These are phyloP conservation scores for Pythium utonaiense DNA, from an alignment of 352 stramenopile species.

Conservation along the genomic window DNA sequence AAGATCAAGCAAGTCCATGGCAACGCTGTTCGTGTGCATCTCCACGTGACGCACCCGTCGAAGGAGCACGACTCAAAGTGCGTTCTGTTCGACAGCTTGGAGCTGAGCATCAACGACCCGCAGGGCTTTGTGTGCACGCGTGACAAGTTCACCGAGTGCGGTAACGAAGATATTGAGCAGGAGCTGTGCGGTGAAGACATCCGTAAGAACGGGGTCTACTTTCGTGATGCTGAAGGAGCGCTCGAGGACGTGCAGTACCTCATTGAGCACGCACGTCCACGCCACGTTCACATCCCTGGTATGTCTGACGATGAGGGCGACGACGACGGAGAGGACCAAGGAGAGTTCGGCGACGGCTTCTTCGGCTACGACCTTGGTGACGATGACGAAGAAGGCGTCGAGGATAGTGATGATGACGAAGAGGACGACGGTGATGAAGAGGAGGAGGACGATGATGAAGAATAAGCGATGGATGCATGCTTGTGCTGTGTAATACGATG, in stretches of 20 bases:
- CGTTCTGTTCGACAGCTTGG: slow-evolving; percentile 19
- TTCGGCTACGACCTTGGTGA: not conserved
- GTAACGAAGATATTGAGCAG: slow-evolving; percentile 17
- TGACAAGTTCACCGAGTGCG: slow-evolving; percentile 13
- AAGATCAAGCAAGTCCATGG: slow-evolving; percentile 11
- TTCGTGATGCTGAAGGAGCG: slow-evolving; percentile 7
- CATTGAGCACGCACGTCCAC: not conserved
- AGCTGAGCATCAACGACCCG: slow-evolving; percentile 20
- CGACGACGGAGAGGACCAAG: not conserved
- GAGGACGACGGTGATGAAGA: not conserved
- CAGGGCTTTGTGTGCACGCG: slow-evolving; percentile 14
- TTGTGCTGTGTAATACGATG: not conserved
- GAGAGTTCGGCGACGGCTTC: not conserved
- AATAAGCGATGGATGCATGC: no score
- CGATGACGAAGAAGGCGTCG: not conserved
- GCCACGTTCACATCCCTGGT: slow-evolving; percentile 5
- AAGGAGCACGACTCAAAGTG: slow-evolving; percentile 3
- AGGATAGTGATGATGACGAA: not conserved
- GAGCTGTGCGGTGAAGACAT: slow-evolving; percentile 12
- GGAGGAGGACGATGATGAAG: slow-evolving; percentile 2
- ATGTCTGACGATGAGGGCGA: slow-evolving; percentile 8
- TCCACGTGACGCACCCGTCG: slow-evolving; percentile 10
- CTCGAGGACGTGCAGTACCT: slow-evolving; percentile 7
- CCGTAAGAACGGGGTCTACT: slow-evolving; percentile 8
- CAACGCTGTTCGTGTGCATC: slow-evolving; percentile 7